Conservation (phyloP, 441 rosid species). For the Adansonia gregorii region DNA sequence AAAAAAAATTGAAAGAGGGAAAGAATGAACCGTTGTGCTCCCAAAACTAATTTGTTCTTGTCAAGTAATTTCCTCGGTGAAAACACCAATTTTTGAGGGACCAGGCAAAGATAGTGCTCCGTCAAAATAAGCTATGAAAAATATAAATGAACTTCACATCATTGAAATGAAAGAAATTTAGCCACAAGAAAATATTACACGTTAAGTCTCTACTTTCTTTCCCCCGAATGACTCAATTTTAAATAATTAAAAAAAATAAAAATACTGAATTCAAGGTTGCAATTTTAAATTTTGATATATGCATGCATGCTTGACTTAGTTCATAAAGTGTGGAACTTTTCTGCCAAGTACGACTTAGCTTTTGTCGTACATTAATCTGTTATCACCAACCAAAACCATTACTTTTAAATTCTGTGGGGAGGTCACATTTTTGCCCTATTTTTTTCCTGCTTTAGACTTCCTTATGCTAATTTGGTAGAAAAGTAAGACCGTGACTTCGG, state of each 20-base stretch:
- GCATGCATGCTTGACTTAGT: neutral
- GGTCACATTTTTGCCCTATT: neutral
- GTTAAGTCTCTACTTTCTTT: neutral
- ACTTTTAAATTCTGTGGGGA: neutral
- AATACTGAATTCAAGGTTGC: neutral
- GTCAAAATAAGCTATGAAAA: neutral
- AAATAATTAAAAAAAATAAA: no score
- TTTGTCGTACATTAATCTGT: neutral
- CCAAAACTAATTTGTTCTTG: neutral
- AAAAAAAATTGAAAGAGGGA: slow-evolving; percentile 25
- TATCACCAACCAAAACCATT: neutral
- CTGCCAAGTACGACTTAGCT: neutral
- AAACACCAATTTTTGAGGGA: neutral
- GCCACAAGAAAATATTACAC: neutral
- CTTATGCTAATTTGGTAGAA: no score
- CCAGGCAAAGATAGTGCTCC: neutral
- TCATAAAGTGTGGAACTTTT: neutral
- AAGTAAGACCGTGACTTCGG: no score
- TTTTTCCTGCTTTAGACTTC: no score
- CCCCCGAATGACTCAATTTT: neutral
- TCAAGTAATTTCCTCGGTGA: neutral
- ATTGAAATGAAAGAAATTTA: neutral
- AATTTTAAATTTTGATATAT: neutral
- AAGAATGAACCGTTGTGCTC: neutral
- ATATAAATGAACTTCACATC: slow-evolving; percentile 1